Evolutionary conservation across 768 basidiomycete species (phyloP), one percentile per base, ranked within the genome.

Genomic region (Obba rivulosa): DNA sequence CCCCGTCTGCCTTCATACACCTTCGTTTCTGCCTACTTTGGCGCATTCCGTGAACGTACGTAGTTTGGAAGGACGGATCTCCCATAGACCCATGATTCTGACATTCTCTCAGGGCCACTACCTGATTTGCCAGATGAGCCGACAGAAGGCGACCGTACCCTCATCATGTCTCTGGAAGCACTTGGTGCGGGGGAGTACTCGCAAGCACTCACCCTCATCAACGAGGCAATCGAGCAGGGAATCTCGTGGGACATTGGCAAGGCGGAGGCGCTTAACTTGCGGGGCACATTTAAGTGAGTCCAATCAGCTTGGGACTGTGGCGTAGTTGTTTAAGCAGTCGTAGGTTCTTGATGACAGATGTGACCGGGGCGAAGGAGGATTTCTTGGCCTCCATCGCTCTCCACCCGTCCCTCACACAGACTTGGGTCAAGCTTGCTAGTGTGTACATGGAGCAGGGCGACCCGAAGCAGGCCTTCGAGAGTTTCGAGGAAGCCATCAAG

Each of bases 371-470:
- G 38, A 88, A 92, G 62, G 74, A 67, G 2, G 95, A 98, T 65
- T 72, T 98, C 31, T 77, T 86, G 39, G 80, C 85, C 57, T 86
- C 86, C 39, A 72, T 95, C 46, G 69, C 76, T 44, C 68, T 95
- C 24, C 65, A 73, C 49, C 89, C 78, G 13, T 70, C 69, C 37
- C 81, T 83, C 57, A 92, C 91, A 0, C 95, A 97, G 68, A 87
- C 82, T 56, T 79, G 91, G 65, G 93, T 99, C 57, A 99, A 99
- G 77, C 83, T 98, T 52, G 96, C 95, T 13, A 91, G 87, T 58
- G 93, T 98, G 34, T 77, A 94, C 66, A 98, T 99, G 95, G 96
- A 99, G 64, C 85, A 94, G 59, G 85, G 85, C 35, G 80, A 92
- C 53, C 77, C 88, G 11, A 69, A 74, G 17, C 81, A 80, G 55